Evolutionary conservation across 1,284 basidiomycete genomes (phyloP), one percentile per base, ranked within the genome.

Genomic region (Rhodotorula sp.): DNA sequence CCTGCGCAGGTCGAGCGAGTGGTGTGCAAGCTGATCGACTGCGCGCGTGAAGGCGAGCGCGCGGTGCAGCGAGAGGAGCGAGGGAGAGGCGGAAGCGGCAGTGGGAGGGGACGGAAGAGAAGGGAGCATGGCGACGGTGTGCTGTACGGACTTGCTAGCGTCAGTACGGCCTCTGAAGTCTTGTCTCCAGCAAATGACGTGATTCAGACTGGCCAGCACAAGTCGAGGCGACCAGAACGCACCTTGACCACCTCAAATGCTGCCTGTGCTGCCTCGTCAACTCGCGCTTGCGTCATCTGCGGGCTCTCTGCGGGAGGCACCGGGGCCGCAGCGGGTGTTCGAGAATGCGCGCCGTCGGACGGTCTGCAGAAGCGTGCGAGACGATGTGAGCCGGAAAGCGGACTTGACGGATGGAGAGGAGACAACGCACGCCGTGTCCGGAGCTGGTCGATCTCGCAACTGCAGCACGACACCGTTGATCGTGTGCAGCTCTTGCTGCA

Each of bases 401-500:
- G 10, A 52, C 25, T 3, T 7, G 21, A 10, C 17, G 23, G 1
- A 9, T 7, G 12, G 42, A 17, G 27, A 17, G 5, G 14, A 10
- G 14, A 42, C 27, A 9, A 46, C 61, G 52, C n/a, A 63, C 61
- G 1, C n/a, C 7, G 21, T 21, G 1, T 23, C 41, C 7, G 66
- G 34, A 5, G 34, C 34, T 5, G 34, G 34, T 10, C 27, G 19
- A 4, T 57, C 61, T 7, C 66, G 60, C 23, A 70, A 41, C 46
- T 64, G 55, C 0, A 7, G 23, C 9, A 70, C 71, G 34, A 73
- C 68, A 5, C 59, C 53, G 19, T 42, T 45, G 46, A 73, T 65
- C 16, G 49, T 19, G 4, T 63, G 48, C 17, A 74, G 48, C 48
- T 74, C 70, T 34, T 54, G 25, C 23, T 74, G 73, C 7, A 74